Evolutionary conservation across 2,329 filamentous ascomycete species (phyloP).

Genomic region (Keithomyces neogunnii): DNA sequence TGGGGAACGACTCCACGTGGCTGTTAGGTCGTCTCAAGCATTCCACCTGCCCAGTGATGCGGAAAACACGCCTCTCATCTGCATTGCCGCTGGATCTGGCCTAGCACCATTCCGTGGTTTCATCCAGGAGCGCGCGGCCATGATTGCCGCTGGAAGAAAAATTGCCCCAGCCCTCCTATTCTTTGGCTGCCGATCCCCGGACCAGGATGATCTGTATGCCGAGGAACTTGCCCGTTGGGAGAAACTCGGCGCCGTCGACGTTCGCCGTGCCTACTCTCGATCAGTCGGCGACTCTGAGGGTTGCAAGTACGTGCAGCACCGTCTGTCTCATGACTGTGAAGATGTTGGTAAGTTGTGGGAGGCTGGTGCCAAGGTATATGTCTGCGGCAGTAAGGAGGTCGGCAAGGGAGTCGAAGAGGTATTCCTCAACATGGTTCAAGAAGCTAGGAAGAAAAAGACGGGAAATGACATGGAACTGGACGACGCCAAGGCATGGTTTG

Average conservation of each 20-base stretch:
- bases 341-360: conserved; percentile 31
- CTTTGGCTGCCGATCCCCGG: conserved; percentile 50
- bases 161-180: conserved; percentile 57
- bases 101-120: conserved; percentile 57
- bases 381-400: conserved; percentile 52
- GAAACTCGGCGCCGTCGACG: conserved; percentile 46
- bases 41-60: conserved; percentile 41
- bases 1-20: conserved; percentile 39
- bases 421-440: conserved; percentile 25
- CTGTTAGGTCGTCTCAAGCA: conserved; percentile 33
- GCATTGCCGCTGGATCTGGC: conserved; percentile 44
- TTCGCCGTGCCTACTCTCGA: conserved; percentile 51
- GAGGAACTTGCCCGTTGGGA: conserved; percentile 54
- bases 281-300: conserved; percentile 33
- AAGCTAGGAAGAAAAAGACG: conserved; percentile 14
- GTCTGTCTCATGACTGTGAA: conserved; percentile 26
- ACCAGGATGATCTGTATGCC: conserved; percentile 51
- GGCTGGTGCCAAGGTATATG: conserved; percentile 46
- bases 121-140: conserved; percentile 49
- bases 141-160: conserved; percentile 38
- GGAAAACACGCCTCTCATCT: conserved; percentile 40
- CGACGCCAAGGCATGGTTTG: conserved; percentile 37
- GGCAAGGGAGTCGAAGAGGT: conserved; percentile 38
- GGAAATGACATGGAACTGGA: conserved; percentile 27
- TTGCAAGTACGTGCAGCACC: conserved; percentile 39